Base-by-base conservation (phyloP, 345 rosid species). In the Aquilaria sinensis region DNA sequence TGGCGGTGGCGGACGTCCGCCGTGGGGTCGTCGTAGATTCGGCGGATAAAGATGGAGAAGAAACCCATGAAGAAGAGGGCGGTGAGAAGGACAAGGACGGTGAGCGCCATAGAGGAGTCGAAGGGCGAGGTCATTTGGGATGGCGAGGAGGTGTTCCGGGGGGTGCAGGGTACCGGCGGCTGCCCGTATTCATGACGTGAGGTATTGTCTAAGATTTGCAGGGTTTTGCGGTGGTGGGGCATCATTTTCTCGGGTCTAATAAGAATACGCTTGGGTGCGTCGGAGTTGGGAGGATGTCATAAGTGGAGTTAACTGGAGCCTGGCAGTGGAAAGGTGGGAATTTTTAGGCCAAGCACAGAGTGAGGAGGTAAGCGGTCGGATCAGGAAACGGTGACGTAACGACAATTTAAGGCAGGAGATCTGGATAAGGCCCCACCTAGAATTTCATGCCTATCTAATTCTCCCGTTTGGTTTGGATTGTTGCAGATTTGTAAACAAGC, bases 51-150 rank as follows among this genome's bases (percentile, higher is more conserved):
- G 62, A 84, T 66, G 47, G 86, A 86, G 70, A 84, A 74, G 70
- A 80, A 78, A n/a, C 81, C 83, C 74, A 82, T 66, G 77, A 82
- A 75, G 83, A 80, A 75, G 60, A 87, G 83, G 63, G 73, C 80
- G 30, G 71, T 32, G 60, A 86, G 58, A 60, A 82, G 78, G 74
- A 78, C 46, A 23, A 87, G 65, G 61, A 77, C 23, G n/a, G 83
- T 75, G 61, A 84, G 68, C 50, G 75, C 78, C 75, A 80, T 69
- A 60, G 78, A 68, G 66, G 83, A 70, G 48, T 75, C 81, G 45
- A 84, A 68, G 32, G 70, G 12, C 29, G 57, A 10, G 58, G 8
- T 15, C 32, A 1, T 48, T 50, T 51, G 53, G 34, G 58, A 51
- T 16, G 63, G 57, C 15, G 62, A 47, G 34, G 74, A 23, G 16